These are phyloP conservation scores for Phycomyces nitens DNA, from an alignment of 192 early-diverging fungal genomes.

Conservation along the genomic window DNA sequence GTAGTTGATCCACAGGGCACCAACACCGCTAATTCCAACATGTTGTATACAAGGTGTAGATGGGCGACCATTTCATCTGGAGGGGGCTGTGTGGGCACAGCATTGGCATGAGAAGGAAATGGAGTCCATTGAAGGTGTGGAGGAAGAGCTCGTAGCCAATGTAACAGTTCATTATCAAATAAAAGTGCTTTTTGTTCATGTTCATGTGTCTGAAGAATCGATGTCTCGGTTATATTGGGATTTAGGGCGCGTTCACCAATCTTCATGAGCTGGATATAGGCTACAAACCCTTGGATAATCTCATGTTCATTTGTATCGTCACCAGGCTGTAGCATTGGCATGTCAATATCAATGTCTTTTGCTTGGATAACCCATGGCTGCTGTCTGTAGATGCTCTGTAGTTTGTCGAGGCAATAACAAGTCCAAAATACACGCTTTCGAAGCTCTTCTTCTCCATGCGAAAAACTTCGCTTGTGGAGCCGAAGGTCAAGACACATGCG, in stretches of 20 bases:
- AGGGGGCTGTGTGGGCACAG: constrained; percentile 4
- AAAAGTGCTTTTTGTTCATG: constrained; percentile 9
- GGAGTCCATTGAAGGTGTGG: constrained; percentile 21
- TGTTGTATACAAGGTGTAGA: constrained; percentile 28
- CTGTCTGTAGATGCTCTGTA: not conserved
- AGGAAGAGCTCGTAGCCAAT: constrained; percentile 20
- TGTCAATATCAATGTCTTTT: constrained; percentile 25
- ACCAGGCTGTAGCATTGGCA: constrained; percentile 27
- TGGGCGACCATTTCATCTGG: constrained; percentile 17
- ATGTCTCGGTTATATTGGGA: not conserved
- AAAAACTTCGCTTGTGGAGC: constrained; percentile 7
- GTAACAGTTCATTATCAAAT: constrained; percentile 16
- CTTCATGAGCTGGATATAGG: constrained; percentile 25
- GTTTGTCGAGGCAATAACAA: constrained; percentile 34
- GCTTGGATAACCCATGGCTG: constrained; percentile 21
- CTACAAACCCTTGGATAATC: constrained; percentile 16
- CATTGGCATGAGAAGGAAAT: constrained; percentile 3
- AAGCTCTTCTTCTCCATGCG: constrained; percentile 12
- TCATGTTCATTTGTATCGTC: constrained; percentile 25
- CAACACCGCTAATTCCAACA: constrained; percentile 20
- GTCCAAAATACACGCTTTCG: constrained; percentile 30
- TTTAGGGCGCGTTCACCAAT: constrained; percentile 15
- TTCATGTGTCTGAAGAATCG: not conserved
- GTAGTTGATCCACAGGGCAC: constrained; percentile 18
- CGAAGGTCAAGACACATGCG: constrained; percentile 24